phyloP scores from a whole-genome alignment of 2,329 filamentous ascomycete species.

The Fusarium transvaalense region DNA sequence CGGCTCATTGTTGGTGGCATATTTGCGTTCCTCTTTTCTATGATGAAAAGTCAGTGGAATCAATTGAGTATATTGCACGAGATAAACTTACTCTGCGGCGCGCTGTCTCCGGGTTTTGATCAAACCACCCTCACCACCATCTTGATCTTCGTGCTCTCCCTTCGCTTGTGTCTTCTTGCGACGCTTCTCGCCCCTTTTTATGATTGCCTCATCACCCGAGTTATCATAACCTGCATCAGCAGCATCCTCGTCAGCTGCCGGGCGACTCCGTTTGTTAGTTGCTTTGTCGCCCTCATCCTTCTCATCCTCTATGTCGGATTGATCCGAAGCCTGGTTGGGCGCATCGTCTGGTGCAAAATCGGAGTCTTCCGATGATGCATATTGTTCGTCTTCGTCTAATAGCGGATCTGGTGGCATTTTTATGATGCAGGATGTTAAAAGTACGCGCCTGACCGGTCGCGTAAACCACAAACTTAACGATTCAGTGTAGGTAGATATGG shows the following conservation, averaged over 20 bases:
- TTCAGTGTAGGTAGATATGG: constrained; percentile 1
- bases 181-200: constrained; percentile 70
- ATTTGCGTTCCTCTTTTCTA: constrained; percentile 70
- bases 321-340: constrained; percentile 61
- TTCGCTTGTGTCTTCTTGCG: constrained; percentile 60
- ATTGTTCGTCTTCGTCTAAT: constrained; percentile 67
- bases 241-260: constrained; percentile 38
- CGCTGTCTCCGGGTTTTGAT: constrained; percentile 80
- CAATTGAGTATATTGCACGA: not conserved
- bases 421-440: constrained; percentile 11
- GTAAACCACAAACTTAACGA: constrained; percentile 4
- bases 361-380: constrained; percentile 78
- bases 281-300: constrained; percentile 54
- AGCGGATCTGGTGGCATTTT: constrained; percentile 60
- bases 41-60: constrained; percentile 19
- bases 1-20: constrained; percentile 65
- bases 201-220: constrained; percentile 79
- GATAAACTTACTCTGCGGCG: constrained; percentile 68
- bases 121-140: constrained; percentile 70
- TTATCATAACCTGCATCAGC: constrained; percentile 70
- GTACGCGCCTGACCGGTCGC: not conserved
- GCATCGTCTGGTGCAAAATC: constrained; percentile 75
- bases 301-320: constrained; percentile 64
- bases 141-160: constrained; percentile 58
- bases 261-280: constrained; percentile 44